phyloP scores from a whole-genome alignment of 169 alveolate species.

The Miamiensis avidus region DNA sequence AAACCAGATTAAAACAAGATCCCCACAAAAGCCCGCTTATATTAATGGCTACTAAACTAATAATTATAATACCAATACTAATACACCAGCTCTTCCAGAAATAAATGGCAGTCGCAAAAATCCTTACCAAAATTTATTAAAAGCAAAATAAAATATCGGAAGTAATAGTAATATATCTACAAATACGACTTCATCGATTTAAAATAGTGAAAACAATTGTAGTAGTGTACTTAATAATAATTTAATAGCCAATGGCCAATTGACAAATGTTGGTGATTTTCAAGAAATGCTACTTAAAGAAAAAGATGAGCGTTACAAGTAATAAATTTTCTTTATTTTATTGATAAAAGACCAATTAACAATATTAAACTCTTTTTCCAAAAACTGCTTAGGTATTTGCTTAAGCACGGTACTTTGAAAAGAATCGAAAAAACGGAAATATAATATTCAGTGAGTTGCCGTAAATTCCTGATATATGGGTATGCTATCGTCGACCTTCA shows the following conservation, averaged over 20 bases:
- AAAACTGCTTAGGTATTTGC: conserved; percentile 58
- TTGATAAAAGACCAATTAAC: neutral
- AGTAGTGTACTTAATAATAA: too few species aligned
- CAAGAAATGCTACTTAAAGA: conserved; percentile 21
- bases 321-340: too few species aligned
- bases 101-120: neutral
- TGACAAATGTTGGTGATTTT: conserved; percentile 13
- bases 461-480: conserved; percentile 83
- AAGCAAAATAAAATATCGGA: too few species aligned
- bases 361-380: too few species aligned
- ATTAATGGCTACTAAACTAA: neutral
- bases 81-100: neutral
- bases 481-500: conserved; percentile 82
- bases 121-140: neutral
- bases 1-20: neutral
- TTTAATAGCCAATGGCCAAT: neutral
- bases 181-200: too few species aligned
- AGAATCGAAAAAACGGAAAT: conserved; percentile 82
- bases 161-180: too few species aligned
- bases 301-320: conserved; percentile 30
- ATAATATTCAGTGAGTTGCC: conserved; percentile 84
- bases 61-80: neutral
- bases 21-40: neutral
- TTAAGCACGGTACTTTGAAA: conserved; percentile 79
- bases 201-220: too few species aligned